These are phyloP conservation scores for Paraphaeosphaeria minitans DNA, from an alignment of 2,329 filamentous ascomycete species.

Conservation along the genomic window DNA sequence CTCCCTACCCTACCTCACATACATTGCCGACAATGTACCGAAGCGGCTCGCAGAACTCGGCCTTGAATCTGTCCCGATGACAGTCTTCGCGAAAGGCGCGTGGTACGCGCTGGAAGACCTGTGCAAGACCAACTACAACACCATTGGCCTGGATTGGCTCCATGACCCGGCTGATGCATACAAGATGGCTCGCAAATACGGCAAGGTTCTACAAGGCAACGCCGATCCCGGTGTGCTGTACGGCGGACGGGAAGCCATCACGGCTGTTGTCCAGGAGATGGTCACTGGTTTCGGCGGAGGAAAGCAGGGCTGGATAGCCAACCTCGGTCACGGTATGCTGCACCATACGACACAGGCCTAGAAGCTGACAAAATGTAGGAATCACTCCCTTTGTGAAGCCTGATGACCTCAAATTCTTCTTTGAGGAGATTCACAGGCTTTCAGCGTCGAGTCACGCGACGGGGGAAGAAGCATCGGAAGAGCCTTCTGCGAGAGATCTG, in stretches of 20 bases:
- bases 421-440: constrained; percentile 78
- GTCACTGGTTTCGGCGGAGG: constrained; percentile 81
- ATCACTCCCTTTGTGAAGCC: constrained; percentile 95
- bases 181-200: constrained; percentile 71
- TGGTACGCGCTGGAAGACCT: constrained; percentile 92
- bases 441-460: constrained; percentile 19
- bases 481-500: background rate
- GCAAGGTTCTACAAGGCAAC: constrained; percentile 88
- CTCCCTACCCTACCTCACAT: constrained; percentile 81
- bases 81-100: constrained; percentile 95
- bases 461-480: background rate
- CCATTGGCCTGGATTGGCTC: constrained; percentile 94
- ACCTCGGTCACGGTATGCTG: constrained; percentile 84
- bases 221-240: constrained; percentile 94
- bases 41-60: constrained; percentile 73
- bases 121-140: constrained; percentile 88
- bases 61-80: constrained; percentile 87
- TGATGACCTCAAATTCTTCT: constrained; percentile 90
- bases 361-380: constrained; percentile 58
- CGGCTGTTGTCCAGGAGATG: constrained; percentile 81
- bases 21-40: constrained; percentile 83
- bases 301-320: constrained; percentile 95
- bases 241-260: constrained; percentile 80
- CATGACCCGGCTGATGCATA: constrained; percentile 86
- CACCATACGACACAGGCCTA: background rate